Conservation (phyloP, 129 eudicot species). For the Flaveria brownii region DNA sequence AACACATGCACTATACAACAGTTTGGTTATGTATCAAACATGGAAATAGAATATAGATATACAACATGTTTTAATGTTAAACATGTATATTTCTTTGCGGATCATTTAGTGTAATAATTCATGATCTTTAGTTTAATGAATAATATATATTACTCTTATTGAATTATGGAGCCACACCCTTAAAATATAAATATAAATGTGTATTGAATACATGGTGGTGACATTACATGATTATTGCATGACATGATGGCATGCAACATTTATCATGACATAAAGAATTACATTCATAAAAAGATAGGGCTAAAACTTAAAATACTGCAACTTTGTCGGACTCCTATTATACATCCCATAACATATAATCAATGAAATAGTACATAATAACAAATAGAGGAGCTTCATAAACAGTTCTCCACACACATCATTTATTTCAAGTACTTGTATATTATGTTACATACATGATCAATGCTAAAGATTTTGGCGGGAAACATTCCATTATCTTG, state of each 20-base stretch:
- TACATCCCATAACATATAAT: slow-evolving; percentile 44
- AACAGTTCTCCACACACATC: slow-evolving; percentile 34
- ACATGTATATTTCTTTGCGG: not conserved
- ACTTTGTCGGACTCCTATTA: slow-evolving; percentile 31
- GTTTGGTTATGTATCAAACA: too few species aligned
- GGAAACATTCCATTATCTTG: too few species aligned
- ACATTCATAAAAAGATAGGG: slow-evolving; percentile 24
- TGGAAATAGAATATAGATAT: too few species aligned
- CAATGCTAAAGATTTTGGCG: slow-evolving; percentile 3
- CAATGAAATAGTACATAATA: slow-evolving; percentile 38
- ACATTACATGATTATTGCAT: slow-evolving; percentile 27
- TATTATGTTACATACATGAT: slow-evolving; percentile 26
- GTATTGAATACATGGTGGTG: slow-evolving; percentile 3
- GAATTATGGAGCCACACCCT: slow-evolving; percentile 22
- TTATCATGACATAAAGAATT: slow-evolving; percentile 33
- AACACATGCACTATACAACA: too few species aligned
- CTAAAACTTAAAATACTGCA: slow-evolving; percentile 23
- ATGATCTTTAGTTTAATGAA: slow-evolving; percentile 7
- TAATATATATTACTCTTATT: not conserved
- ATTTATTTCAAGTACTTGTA: slow-evolving; percentile 36
- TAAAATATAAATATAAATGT: not conserved
- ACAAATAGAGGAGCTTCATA: slow-evolving; percentile 33
- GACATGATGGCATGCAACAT: slow-evolving; percentile 32
- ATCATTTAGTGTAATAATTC: slow-evolving; percentile 6
- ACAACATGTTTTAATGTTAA: not conserved